Base-by-base conservation (phyloP, 352 stramenopile genomes). In the Thraustochytrium sp. region DNA sequence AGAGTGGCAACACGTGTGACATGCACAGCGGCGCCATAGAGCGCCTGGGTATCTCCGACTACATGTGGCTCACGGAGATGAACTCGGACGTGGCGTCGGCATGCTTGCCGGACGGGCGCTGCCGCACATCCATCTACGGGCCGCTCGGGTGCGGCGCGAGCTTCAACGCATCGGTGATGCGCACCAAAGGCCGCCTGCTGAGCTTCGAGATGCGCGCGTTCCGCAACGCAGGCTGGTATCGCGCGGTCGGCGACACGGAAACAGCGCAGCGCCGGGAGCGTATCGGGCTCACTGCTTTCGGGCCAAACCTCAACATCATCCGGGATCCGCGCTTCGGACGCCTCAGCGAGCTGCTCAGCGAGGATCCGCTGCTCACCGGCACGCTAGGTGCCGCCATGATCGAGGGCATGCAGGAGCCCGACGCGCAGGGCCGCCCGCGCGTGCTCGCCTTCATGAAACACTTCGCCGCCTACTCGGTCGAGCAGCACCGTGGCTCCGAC, bases 331-430 rank as follows among this genome's bases (percentile, higher is more conserved):
- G 82, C n/a, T 86, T 63, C 16, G 84, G 84, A 11, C n/a, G 84
- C 31, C 56, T 55, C 37, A 80, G 34, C 40, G 84, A 86, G 53
- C 29, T 80, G 21, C 84, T 40, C 18, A 38, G 83, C 21, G 84
- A 86, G 54, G 84, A 86, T 29, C 84, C 84, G 8, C 88, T 87
- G 31, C 73, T 86, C 44, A 78, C 26, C 21, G 84, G 84, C 38
- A 36, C 18, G 4, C 76, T 85, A 9, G 84, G 82, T 51, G 59
- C n/a, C 26, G 59, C 82, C 8, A 48, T 75, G n/a, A 42, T 87
- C 1, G 23, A 64, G 13, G 84, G 83, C 18, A 42, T 86, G 84
- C 84, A 86, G 46, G 72, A 85, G 56, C 36, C 36, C 1, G 76
- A 85, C 46, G 73, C 29, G 54, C 29, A 48, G 23, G 73, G 82